Percentiles rank a stretch among this genome's conserved stretches.
Evolutionary conservation across 257 asterid species (phyloP).

Genomic region (Nicotiana undulata): DNA sequence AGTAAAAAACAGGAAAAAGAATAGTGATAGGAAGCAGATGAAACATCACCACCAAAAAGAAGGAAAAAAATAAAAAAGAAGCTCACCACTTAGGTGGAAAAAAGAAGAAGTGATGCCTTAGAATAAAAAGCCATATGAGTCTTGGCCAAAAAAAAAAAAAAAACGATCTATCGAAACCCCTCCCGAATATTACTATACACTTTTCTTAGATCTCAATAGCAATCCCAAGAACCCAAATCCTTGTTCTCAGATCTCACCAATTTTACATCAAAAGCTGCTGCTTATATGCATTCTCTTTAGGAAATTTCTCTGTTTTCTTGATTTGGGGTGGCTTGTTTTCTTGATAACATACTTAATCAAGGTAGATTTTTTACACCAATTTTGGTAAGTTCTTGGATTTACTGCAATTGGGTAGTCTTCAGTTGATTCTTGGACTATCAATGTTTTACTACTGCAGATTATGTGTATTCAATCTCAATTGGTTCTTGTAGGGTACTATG

Average conservation of each 20-base stretch:
- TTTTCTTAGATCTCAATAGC: constrained; percentile 5
- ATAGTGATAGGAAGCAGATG: neutral
- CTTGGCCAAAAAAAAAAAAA: neutral
- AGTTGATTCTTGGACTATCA: neutral
- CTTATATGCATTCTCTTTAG: neutral
- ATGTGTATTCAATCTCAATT: neutral
- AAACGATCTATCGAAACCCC: neutral
- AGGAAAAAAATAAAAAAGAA: neutral
- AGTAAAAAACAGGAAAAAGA: neutral
- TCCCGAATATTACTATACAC: neutral
- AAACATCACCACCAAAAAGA: neutral
- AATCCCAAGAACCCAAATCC: constrained; percentile 3
- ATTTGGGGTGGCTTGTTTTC: neutral
- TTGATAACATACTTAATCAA: neutral
- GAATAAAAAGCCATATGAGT: neutral
- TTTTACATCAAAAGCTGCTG: neutral
- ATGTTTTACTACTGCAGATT: neutral
- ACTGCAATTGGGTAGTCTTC: neutral
- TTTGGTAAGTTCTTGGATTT: neutral
- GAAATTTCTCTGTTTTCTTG: neutral
- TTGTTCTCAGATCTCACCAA: neutral
- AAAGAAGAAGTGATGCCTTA: neutral
- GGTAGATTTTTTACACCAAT: neutral
- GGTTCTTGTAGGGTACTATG: neutral
- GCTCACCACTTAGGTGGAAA: neutral